Evolutionary conservation across 2,329 filamentous ascomycete genomes (phyloP), one percentile per base, ranked within the genome.

Genomic region (Fusarium mundagurra): DNA sequence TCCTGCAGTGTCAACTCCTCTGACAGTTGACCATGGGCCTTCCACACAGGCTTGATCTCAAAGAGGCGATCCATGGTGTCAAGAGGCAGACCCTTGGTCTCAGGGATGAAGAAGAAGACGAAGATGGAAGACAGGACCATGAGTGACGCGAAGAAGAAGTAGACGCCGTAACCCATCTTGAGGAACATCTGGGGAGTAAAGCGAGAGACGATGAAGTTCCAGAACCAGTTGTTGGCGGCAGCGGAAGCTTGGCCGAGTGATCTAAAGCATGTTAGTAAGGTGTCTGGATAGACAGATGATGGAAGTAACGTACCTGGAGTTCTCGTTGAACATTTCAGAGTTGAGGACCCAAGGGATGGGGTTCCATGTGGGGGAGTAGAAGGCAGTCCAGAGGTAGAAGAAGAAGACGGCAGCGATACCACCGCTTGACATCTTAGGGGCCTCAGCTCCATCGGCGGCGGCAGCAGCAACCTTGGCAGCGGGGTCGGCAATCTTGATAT

Each of bases 331-430:
- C 85, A 95, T 94, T 81, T 95, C 92, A 2, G 87, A 87, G 84
- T 93, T 93, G 77, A 93, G 83, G 12, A 94, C 91, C 93, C 93
- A 94, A 0, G 92, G 92, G 0, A 91, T 93, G 3, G 91, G 91
- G 78, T 93, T 93, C 92, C 91, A 93, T 0, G 89, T 88, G 0
- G 89, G 91, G 0, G 91, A 93, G 83, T 94, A 94, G 80, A 92
- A 91, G 1, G 88, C 89, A 4, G 77, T 80, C 75, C 79, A 80
- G 6, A 81, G 73, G 82, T 93, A 91, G 82, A 91, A 91, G 80
- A 90, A 86, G 83, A 92, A 91, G 5, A 92, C 90, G 66, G 92
- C 92, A 18, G 89, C 85, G 59, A 92, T 92, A 24, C 90, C 91
- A 9, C 92, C 91, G 0, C 79, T 50, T 0, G 76, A 69, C 13